phyloP scores from a whole-genome alignment of 768 basidiomycete species.

The Collybia mongolica region DNA sequence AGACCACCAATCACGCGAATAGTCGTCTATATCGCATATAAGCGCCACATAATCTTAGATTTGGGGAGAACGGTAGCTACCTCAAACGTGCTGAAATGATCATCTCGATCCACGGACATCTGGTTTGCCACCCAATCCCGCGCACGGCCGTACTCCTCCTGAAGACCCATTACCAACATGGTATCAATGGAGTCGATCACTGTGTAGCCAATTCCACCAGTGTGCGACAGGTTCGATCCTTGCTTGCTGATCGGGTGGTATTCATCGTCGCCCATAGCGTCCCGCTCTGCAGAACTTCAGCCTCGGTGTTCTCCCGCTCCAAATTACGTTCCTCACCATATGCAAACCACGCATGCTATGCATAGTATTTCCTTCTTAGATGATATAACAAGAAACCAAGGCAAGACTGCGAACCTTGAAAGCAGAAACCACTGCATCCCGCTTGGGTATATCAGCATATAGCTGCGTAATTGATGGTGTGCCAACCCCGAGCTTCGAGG shows the following conservation, averaged over 20 bases:
- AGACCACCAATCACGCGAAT: slow-evolving; percentile 92
- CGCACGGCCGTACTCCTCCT: slow-evolving; percentile 76
- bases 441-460: slow-evolving; percentile 57
- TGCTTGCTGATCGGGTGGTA: slow-evolving; percentile 79
- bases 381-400: not conserved
- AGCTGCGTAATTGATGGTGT: slow-evolving; percentile 22
- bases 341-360: slow-evolving; percentile 80
- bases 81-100: slow-evolving; percentile 87
- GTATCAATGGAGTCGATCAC: slow-evolving; percentile 88
- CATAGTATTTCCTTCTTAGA: slow-evolving; percentile 9
- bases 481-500: slow-evolving; percentile 7
- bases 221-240: slow-evolving; percentile 76
- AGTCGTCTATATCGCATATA: slow-evolving; percentile 59
- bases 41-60: not conserved
- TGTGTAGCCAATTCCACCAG: slow-evolving; percentile 86
- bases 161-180: slow-evolving; percentile 81
- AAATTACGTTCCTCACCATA: slow-evolving; percentile 54
- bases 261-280: slow-evolving; percentile 92
- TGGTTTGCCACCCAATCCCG: slow-evolving; percentile 71
- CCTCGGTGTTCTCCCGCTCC: not conserved
- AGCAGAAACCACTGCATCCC: slow-evolving; percentile 72
- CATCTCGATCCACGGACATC: slow-evolving; percentile 77
- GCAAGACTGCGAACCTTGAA: slow-evolving; percentile 58
- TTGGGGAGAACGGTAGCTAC: slow-evolving; percentile 36
- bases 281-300: slow-evolving; percentile 53